Conservation (phyloP, 1,284 basidiomycete species). For the Pseudozyma pruni region DNA sequence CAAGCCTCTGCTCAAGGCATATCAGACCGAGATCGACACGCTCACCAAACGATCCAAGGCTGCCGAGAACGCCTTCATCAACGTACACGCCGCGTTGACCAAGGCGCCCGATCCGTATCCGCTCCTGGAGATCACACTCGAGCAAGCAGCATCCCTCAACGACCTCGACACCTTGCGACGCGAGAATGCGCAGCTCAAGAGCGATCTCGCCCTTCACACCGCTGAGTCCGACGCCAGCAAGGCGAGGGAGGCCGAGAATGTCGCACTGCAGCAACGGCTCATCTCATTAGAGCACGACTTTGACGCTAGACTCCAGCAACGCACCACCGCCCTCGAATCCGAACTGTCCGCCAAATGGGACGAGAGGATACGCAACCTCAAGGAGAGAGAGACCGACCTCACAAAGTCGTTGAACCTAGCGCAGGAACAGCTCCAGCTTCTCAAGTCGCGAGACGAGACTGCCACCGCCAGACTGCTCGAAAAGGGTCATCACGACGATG, state of each 20-base stretch:
- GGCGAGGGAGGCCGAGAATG: slow-evolving; percentile 85
- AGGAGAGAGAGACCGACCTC: slow-evolving; percentile 90
- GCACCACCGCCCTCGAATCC: slow-evolving; percentile 87
- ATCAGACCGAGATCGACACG: slow-evolving; percentile 94
- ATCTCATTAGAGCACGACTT: slow-evolving; percentile 72
- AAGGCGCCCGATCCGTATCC: slow-evolving; percentile 97
- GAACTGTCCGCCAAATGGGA: slow-evolving; percentile 96
- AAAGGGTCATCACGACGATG: slow-evolving; percentile 76
- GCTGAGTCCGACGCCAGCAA: slow-evolving; percentile 23
- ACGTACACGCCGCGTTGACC: slow-evolving; percentile 75
- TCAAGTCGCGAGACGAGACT: slow-evolving; percentile 88
- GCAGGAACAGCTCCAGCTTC: slow-evolving; percentile 86
- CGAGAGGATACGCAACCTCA: slow-evolving; percentile 91
- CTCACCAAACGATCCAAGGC: slow-evolving; percentile 89
- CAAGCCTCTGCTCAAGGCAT: slow-evolving; percentile 69
- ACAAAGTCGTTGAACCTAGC: slow-evolving; percentile 84
- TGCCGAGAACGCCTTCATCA: slow-evolving; percentile 92
- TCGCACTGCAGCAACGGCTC: slow-evolving; percentile 76
- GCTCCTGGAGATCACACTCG: slow-evolving; percentile 89
- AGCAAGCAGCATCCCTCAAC: slow-evolving; percentile 45
- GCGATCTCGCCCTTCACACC: slow-evolving; percentile 12
- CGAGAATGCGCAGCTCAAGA: slow-evolving; percentile 32
- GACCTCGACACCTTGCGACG: slow-evolving; percentile 45
- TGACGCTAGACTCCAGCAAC: slow-evolving; percentile 87
- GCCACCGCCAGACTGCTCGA: slow-evolving; percentile 90